Conservation (phyloP, 2,329 filamentous ascomycete genomes). For the Talaromyces sp. region DNA sequence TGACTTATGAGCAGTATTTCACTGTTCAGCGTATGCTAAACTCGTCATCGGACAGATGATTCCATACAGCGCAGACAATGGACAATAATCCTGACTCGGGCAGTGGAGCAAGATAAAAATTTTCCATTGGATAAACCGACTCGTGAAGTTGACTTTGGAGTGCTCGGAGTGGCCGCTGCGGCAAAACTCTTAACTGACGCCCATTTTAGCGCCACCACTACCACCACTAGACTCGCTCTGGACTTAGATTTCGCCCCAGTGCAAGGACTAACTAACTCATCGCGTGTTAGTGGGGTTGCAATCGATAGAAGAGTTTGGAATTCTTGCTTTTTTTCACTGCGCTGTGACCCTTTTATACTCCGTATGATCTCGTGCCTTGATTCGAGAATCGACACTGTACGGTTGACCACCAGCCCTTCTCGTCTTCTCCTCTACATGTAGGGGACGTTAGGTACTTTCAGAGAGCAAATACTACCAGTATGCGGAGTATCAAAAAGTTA, state of each 20-base stretch:
- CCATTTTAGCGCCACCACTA: background rate
- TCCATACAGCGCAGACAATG: background rate
- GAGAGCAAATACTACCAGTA: too few species aligned
- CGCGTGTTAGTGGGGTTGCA: slow-evolving; percentile 11
- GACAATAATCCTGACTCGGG: background rate
- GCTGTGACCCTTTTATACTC: background rate
- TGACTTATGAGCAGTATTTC: background rate
- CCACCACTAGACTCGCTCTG: background rate
- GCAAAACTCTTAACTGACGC: slow-evolving; percentile 4
- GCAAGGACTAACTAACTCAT: background rate
- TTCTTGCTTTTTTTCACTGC: background rate
- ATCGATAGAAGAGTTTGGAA: background rate
- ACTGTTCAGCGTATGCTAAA: background rate
- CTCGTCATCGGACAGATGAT: background rate
- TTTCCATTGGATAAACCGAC: background rate
- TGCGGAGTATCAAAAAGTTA: background rate
- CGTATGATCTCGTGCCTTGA: slow-evolving; percentile 1
- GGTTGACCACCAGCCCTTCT: background rate
- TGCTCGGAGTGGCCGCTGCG: slow-evolving; percentile 1
- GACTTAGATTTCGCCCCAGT: background rate
- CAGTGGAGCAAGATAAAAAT: background rate
- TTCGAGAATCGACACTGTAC: background rate
- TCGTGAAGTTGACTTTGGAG: background rate
- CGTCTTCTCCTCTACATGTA: background rate
- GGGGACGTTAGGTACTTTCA: background rate